phyloP scores from a whole-genome alignment of 225 moss, liverwort and hornwort species.

The Rhytidiadelphus loreus region DNA sequence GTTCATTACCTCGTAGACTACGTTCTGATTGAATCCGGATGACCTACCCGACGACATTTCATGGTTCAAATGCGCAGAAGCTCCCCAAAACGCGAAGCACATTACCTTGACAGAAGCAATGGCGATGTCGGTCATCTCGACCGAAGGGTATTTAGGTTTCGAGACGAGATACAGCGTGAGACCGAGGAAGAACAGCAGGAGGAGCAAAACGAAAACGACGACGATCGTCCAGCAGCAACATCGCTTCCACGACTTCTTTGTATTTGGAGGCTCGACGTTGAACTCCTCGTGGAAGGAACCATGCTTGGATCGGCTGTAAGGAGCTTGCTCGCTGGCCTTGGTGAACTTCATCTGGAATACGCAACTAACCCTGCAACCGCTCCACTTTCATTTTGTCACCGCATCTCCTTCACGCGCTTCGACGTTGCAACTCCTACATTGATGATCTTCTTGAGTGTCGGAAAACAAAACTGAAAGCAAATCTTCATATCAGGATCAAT shows the following conservation, averaged over 20 bases:
- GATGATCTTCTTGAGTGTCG: not conserved
- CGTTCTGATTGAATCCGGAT: not conserved
- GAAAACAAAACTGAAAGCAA: not conserved
- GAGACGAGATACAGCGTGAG: conserved; percentile 10
- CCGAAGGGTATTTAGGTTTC: conserved; percentile 17
- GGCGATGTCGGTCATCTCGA: conserved; percentile 18
- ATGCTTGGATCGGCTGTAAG: conserved; percentile 28
- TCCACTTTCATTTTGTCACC: not conserved
- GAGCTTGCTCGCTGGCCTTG: conserved; percentile 4
- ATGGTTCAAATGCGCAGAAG: not conserved
- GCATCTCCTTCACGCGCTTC: not conserved
- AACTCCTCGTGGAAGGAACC: conserved; percentile 28
- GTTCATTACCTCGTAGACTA: not conserved
- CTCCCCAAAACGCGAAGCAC: not conserved
- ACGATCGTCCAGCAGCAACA: conserved; percentile 12
- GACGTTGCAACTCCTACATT: not conserved
- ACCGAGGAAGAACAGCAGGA: conserved; percentile 6
- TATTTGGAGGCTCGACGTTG: not conserved
- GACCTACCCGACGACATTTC: not conserved
- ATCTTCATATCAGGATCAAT: not conserved
- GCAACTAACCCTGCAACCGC: not conserved
- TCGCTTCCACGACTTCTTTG: not conserved
- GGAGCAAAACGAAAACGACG: not conserved
- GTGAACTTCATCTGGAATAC: conserved; percentile 17
- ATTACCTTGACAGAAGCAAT: conserved; percentile 14